These are phyloP conservation scores for Gilbertella persicaria DNA, from an alignment of 371 early-diverging fungal species.

Conservation along the genomic window DNA sequence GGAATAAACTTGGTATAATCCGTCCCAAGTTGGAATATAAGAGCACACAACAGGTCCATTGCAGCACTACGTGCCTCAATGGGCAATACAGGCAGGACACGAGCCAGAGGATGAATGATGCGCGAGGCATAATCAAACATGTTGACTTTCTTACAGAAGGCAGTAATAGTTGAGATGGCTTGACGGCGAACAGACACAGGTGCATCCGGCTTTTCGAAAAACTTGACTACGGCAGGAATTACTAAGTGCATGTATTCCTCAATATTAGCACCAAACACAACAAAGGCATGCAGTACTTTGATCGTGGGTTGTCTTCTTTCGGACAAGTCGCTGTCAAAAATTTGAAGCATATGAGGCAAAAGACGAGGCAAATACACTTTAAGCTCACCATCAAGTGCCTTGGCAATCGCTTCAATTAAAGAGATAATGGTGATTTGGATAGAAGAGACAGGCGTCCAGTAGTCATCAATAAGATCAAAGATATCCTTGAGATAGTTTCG, in stretches of 20 bases:
- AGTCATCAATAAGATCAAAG: conserved; percentile 76
- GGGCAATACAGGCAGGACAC: conserved; percentile 66
- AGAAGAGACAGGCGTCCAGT: conserved; percentile 73
- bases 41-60: conserved; percentile 82
- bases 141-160: conserved; percentile 78
- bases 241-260: conserved; percentile 95
- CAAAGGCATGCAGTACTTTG: conserved; percentile 82
- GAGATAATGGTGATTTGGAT: conserved; percentile 83
- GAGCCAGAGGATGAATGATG: conserved; percentile 88
- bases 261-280: conserved; percentile 85
- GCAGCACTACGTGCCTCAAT: conserved; percentile 67
- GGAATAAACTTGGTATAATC: conserved; percentile 93
- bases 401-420: conserved; percentile 85
- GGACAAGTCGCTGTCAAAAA: conserved; percentile 80
- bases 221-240: conserved; percentile 82
- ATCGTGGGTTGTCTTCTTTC: conserved; percentile 75
- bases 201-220: conserved; percentile 78
- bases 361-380: conserved; percentile 77
- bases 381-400: conserved; percentile 88
- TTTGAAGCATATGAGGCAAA: conserved; percentile 65
- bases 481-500: conserved; percentile 85
- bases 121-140: conserved; percentile 90
- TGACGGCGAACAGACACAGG: conserved; percentile 67
- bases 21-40: conserved; percentile 85
- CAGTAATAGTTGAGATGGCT: conserved; percentile 81